A percentile compares a stretch with the other conserved stretches of the same genome.
Conservation (phyloP, 1,139 yeast species). For the Yamadazyma epiphylla region DNA sequence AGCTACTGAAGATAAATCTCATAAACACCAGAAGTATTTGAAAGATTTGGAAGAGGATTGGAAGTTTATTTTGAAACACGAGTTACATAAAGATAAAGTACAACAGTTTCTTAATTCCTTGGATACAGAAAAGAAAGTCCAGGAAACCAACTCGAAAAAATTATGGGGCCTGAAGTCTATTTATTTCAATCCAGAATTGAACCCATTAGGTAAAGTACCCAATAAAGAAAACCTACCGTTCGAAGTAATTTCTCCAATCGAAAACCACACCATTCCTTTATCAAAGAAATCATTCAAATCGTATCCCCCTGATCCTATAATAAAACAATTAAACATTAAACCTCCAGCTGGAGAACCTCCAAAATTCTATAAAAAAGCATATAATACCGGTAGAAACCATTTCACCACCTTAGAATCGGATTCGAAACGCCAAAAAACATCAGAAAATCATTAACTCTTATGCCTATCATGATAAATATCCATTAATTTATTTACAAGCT, state of each 20-base stretch:
- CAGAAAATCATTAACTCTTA: too few relatives aligned
- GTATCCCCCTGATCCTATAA: slow-evolving; percentile 26
- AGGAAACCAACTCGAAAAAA: slow-evolving; percentile 18
- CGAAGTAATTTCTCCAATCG: slow-evolving; percentile 11
- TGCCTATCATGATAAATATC: neutral
- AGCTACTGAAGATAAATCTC: slow-evolving; percentile 11
- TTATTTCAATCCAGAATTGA: slow-evolving; percentile 44
- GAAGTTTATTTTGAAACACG: slow-evolving; percentile 34
- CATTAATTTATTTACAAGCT: slow-evolving; percentile 3
- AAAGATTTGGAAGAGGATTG: slow-evolving; percentile 33
- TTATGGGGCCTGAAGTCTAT: slow-evolving; percentile 38
- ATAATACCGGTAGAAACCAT: slow-evolving; percentile 20
- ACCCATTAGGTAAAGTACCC: slow-evolving; percentile 45
- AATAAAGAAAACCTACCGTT: slow-evolving; percentile 5
- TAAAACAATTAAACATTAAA: slow-evolving; percentile 21
- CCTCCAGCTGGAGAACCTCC: slow-evolving; percentile 41
- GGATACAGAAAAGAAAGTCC: slow-evolving; percentile 12
- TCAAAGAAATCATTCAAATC: slow-evolving; percentile 8
- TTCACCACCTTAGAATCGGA: slow-evolving; percentile 6
- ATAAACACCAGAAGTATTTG: slow-evolving; percentile 20
- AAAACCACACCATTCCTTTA: slow-evolving; percentile 27
- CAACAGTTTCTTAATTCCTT: slow-evolving; percentile 17
- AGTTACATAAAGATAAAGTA: slow-evolving; percentile 29
- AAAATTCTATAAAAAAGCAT: slow-evolving; percentile 35
- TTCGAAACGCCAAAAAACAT: too few relatives aligned